Base-by-base conservation (phyloP, 2,329 filamentous ascomycete genomes). In the Colletotrichum siamense region DNA sequence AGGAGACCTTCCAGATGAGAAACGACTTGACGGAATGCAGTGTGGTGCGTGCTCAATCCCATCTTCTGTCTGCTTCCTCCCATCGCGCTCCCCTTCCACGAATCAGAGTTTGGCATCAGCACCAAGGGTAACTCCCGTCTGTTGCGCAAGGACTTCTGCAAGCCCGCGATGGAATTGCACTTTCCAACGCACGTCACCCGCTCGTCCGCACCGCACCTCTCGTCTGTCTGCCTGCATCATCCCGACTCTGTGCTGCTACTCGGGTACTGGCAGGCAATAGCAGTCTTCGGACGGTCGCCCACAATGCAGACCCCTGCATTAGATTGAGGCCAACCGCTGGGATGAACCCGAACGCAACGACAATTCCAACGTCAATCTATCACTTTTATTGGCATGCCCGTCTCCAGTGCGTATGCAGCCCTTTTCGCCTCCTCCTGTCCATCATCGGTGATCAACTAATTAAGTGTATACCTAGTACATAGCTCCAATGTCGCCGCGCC, bases 301-400 rank as follows among this genome's bases (percentile, higher is more conserved):
- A 7, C 22, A 34, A 44, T 44, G 63, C 69, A 68, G 59, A 34
- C 74, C 74, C 74, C 71, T 76, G 74, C 74, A 73, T 76, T 76
- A 74, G 70, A 65, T 36, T 44, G 64, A 61, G 59, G 69, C 55
- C 71, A 52, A 36, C 36, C 59, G 64, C 64, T 69, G 70, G 73
- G 70, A 76, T 73, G 70, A 73, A 69, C 64, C 64, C 28, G 59
- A 68, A 18, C 26, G 55, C 32, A 59, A 69, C 34, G 59, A 34
- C 70, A 69, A 74, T 36, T 59, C 28, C 59, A 69, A 76, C 65
- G 59, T 36, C 70, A 69, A 69, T 74, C 65, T 49, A 52, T 52
- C 24, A 52, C 34, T 61, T 24, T 26, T 26, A 73, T 74, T 69
- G 70, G 74, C 44, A 69, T 59, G 44, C 18, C 39, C 28, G 30